These are phyloP conservation scores for Decorospora gaudefroyi DNA, from an alignment of 2,329 filamentous ascomycete species.

Conservation along the genomic window DNA sequence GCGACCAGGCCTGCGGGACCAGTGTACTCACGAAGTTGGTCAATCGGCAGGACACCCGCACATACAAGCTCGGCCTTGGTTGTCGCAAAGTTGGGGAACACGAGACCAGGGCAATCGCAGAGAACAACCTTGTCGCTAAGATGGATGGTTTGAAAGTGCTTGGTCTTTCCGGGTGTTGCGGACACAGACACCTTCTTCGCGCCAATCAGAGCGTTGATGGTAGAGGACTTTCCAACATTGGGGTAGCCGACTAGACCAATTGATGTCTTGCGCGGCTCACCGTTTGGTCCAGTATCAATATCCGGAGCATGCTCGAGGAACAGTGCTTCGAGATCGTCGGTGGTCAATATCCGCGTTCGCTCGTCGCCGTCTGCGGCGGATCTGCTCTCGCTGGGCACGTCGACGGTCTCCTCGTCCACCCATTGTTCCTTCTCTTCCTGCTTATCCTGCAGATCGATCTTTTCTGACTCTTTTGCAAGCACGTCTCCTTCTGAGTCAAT, in stretches of 20 bases:
- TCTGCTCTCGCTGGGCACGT: slow-evolving; percentile 44
- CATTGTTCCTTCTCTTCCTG: slow-evolving; percentile 49
- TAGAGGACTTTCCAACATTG: slow-evolving; percentile 98
- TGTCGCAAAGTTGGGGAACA: slow-evolving; percentile 96
- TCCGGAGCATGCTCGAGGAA: slow-evolving; percentile 77
- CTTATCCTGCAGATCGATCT: slow-evolving; percentile 53
- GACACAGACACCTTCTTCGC: slow-evolving; percentile 99
- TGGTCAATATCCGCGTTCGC: slow-evolving; percentile 76
- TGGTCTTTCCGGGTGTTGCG: slow-evolving; percentile 95
- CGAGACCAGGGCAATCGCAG: slow-evolving; percentile 97
- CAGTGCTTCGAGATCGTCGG: slow-evolving; percentile 87
- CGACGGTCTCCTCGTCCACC: slow-evolving; percentile 48
- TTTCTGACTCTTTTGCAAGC: slow-evolving; percentile 51
- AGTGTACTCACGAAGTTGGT: slow-evolving; percentile 90
- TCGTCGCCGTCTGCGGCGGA: slow-evolving; percentile 49
- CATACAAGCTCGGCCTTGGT: slow-evolving; percentile 96
- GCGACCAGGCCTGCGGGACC: slow-evolving; percentile 84
- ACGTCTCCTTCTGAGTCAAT: slow-evolving; percentile 57
- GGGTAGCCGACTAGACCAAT: slow-evolving; percentile 97
- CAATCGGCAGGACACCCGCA: slow-evolving; percentile 92
- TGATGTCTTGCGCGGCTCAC: slow-evolving; percentile 68
- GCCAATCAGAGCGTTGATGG: slow-evolving; percentile 98
- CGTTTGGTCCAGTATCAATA: slow-evolving; percentile 56
- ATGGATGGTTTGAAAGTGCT: slow-evolving; percentile 98
- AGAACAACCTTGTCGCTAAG: slow-evolving; percentile 86